phyloP scores from a whole-genome alignment of 805 yeast species.

The Kodamaea laetipori region DNA sequence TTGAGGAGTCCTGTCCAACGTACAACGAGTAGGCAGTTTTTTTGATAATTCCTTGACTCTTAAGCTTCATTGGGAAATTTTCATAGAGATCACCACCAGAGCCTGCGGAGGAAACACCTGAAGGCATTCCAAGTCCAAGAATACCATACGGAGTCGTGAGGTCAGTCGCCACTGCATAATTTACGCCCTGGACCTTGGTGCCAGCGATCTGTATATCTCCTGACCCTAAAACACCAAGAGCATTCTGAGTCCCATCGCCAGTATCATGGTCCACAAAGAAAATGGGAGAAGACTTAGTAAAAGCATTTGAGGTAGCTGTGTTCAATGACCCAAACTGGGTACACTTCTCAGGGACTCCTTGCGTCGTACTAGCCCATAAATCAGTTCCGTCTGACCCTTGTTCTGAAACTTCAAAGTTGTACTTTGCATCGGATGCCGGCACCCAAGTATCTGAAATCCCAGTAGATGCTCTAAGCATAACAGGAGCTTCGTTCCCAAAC shows the following conservation, averaged over 20 bases:
- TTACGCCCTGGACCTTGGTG: slow-evolving; percentile 2
- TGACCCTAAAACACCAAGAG: not conserved
- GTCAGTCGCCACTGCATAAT: slow-evolving; percentile 1
- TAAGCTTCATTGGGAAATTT: slow-evolving; percentile 67
- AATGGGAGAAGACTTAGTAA: not conserved
- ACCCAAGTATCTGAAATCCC: slow-evolving; percentile 80
- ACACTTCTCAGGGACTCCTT: slow-evolving; percentile 3
- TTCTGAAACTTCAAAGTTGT: slow-evolving; percentile 14
- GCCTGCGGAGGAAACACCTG: no score
- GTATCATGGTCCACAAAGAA: not conserved
- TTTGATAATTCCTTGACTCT: slow-evolving; percentile 55
- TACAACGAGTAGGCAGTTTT: slow-evolving; percentile 63
- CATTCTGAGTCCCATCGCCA: not conserved
- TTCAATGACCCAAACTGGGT: not conserved
- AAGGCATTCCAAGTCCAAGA: slow-evolving; percentile 1
- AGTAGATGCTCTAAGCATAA: slow-evolving; percentile 51
- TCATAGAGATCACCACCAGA: slow-evolving; percentile 43
- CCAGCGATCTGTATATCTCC: slow-evolving; percentile 2
- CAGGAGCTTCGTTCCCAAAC: not conserved
- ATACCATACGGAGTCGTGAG: not conserved
- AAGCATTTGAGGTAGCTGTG: not conserved
- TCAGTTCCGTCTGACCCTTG: not conserved
- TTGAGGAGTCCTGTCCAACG: slow-evolving; percentile 45
- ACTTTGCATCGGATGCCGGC: slow-evolving; percentile 24
- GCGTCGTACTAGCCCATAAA: slow-evolving; percentile 22